Evolutionary conservation across 2,329 filamentous ascomycete species (phyloP).

Genomic region (Penicillium thymicola): DNA sequence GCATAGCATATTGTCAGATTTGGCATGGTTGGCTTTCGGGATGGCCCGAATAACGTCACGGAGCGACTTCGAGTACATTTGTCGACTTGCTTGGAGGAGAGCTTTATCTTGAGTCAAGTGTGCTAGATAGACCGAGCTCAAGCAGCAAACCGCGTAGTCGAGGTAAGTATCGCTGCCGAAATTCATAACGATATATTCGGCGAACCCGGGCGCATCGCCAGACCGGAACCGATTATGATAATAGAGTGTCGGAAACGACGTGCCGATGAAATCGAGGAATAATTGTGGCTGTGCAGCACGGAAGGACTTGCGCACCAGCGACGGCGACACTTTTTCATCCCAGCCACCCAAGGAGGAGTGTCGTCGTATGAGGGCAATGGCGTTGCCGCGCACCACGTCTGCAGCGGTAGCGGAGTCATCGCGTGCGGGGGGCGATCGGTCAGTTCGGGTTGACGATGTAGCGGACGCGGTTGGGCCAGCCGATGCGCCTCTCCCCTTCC

Average conservation of each 20-base stretch:
- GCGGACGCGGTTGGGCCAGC: constrained; percentile 2
- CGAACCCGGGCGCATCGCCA: constrained; percentile 20
- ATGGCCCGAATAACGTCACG: constrained; percentile 30
- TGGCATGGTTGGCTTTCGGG: constrained; percentile 23
- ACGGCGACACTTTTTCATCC: constrained; percentile 23
- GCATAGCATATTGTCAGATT: constrained; percentile 34
- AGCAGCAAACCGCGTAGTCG: constrained; percentile 26
- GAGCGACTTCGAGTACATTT: constrained; percentile 35
- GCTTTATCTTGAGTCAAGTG: constrained; percentile 23
- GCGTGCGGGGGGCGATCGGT: neutral
- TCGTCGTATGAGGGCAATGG: constrained; percentile 26
- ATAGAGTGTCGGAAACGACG: constrained; percentile 29
- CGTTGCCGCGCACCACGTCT: constrained; percentile 22
- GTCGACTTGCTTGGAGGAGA: constrained; percentile 23
- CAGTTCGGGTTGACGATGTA: constrained; percentile 1
- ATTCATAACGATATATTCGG: constrained; percentile 23
- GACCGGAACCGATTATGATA: constrained; percentile 29
- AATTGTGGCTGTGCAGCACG: constrained; percentile 21
- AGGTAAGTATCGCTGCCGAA: constrained; percentile 25
- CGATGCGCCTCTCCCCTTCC: constrained; percentile 4
- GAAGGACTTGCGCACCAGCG: constrained; percentile 22
- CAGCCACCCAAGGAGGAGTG: constrained; percentile 15
- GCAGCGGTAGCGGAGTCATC: constrained; percentile 11
- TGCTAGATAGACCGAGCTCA: constrained; percentile 28
- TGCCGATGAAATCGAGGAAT: constrained; percentile 27